These are phyloP conservation scores for Talaromyces funiculosus DNA, from an alignment of 2,329 filamentous ascomycete genomes.

Conservation along the genomic window DNA sequence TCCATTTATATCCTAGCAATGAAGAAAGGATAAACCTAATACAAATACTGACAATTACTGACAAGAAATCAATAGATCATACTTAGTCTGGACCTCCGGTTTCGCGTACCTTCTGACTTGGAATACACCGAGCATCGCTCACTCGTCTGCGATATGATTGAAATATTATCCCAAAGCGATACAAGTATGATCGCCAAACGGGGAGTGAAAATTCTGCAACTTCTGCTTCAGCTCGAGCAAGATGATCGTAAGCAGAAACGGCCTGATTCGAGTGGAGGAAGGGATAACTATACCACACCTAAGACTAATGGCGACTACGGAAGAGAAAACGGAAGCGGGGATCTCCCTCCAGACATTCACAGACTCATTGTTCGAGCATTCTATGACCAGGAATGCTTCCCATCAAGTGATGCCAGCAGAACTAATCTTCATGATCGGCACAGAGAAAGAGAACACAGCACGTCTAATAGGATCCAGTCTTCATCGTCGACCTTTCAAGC, in stretches of 20 bases:
- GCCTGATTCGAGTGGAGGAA: neutral
- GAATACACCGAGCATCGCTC: conserved; percentile 19
- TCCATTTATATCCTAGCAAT: too few species aligned
- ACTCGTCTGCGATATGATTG: conserved; percentile 19
- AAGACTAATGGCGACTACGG: neutral
- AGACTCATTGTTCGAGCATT: neutral
- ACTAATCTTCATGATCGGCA: neutral
- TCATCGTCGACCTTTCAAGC: too few species aligned
- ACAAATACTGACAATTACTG: too few species aligned
- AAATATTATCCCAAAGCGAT: conserved; percentile 19
- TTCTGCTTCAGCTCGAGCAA: conserved; percentile 1
- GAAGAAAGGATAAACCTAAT: too few species aligned
- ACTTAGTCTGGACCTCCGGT: conserved; percentile 34
- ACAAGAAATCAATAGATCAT: conserved; percentile 24
- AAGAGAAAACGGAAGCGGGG: neutral
- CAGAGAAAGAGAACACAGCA: neutral
- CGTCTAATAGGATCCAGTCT: too few species aligned
- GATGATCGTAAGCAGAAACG: neutral
- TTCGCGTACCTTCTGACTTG: conserved; percentile 21
- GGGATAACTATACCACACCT: neutral
- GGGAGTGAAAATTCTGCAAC: conserved; percentile 14
- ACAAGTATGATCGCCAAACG: conserved; percentile 24
- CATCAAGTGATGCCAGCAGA: neutral
- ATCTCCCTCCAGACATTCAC: neutral
- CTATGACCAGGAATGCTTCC: neutral